Conservation (phyloP, 768 basidiomycete species). For the Mycena crocata region DNA sequence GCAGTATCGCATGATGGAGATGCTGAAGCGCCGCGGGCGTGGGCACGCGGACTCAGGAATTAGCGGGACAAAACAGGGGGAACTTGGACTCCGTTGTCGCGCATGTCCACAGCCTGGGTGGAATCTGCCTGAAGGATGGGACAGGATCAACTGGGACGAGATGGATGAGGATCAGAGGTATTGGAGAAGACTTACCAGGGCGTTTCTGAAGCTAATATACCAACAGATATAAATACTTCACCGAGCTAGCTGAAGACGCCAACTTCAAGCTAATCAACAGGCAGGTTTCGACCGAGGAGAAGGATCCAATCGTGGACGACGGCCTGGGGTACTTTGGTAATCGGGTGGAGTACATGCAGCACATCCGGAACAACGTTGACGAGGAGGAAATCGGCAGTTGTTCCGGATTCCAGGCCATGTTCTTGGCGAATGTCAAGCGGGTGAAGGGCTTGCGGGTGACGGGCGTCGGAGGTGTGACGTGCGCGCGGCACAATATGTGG, state of each 20-base stretch:
- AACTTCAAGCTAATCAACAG: slow-evolving; percentile 9
- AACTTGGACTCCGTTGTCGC: slow-evolving; percentile 14
- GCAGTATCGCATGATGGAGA: not conserved
- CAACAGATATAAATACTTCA: slow-evolving; percentile 7
- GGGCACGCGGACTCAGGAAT: slow-evolving; percentile 4
- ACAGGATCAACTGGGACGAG: not conserved
- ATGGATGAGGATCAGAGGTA: not conserved
- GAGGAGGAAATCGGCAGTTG: slow-evolving; percentile 26
- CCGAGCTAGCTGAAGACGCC: not conserved
- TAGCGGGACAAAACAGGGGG: not conserved
- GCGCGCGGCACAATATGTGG: slow-evolving; percentile 28
- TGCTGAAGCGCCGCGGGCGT: slow-evolving; percentile 19
- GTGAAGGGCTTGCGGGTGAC: slow-evolving; percentile 24
- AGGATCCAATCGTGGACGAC: slow-evolving; percentile 2
- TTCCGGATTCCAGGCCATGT: slow-evolving; percentile 23
- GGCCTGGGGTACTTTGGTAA: slow-evolving; percentile 10
- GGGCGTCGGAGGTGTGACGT: slow-evolving; percentile 24
- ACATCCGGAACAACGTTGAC: not conserved
- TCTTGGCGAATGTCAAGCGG: slow-evolving; percentile 8
- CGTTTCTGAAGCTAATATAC: not conserved
- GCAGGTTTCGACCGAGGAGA: not conserved
- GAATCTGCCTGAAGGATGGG: slow-evolving; percentile 21
- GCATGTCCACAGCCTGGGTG: slow-evolving; percentile 20
- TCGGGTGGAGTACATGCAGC: not conserved
- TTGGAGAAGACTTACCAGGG: not conserved